Evolutionary conservation across 192 early-diverging fungal genomes (phyloP).

Genomic region (Oehlia diaphana): DNA sequence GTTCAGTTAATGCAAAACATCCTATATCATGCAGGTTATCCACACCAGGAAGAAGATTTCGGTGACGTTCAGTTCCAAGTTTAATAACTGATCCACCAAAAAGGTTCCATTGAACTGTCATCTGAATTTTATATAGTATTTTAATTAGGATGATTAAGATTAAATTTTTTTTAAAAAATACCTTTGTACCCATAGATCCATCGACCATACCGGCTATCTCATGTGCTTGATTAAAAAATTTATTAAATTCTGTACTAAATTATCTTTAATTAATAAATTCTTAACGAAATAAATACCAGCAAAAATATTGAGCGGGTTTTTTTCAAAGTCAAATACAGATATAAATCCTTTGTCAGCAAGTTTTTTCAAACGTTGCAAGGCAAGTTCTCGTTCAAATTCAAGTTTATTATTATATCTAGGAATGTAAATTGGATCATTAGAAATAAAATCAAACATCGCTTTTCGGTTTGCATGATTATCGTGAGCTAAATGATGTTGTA

Average conservation of each 20-base stretch:
- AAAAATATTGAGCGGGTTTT: conserved; percentile 66
- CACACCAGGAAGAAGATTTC: conserved; percentile 58
- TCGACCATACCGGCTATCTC: conserved; percentile 76
- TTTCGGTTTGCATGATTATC: conserved; percentile 61
- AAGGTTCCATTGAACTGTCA: conserved; percentile 65
- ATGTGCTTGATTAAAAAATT: conserved; percentile 41
- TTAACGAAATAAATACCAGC: conserved; percentile 34
- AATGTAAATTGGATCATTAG: conserved; percentile 54
- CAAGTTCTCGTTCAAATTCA: conserved; percentile 63
- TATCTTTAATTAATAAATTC: not conserved
- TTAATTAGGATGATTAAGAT: not conserved
- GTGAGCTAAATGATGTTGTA: conserved; percentile 39
- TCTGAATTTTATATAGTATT: conserved; percentile 4
- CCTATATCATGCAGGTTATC: conserved; percentile 68
- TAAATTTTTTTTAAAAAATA: conserved; percentile 2
- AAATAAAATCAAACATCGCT: conserved; percentile 49
- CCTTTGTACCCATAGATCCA: conserved; percentile 71
- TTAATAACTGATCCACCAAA: conserved; percentile 73
- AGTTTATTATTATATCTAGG: conserved; percentile 67
- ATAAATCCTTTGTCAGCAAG: conserved; percentile 57
- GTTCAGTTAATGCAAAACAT: conserved; percentile 77
- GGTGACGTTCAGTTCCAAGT: conserved; percentile 72
- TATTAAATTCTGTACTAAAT: not conserved
- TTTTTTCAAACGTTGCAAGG: conserved; percentile 53
- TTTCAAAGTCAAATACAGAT: conserved; percentile 69